A percentile compares a stretch with the other conserved stretches of the same genome.
Conservation (phyloP, 2,329 filamentous ascomycete genomes). For the Neonectria punicea region DNA sequence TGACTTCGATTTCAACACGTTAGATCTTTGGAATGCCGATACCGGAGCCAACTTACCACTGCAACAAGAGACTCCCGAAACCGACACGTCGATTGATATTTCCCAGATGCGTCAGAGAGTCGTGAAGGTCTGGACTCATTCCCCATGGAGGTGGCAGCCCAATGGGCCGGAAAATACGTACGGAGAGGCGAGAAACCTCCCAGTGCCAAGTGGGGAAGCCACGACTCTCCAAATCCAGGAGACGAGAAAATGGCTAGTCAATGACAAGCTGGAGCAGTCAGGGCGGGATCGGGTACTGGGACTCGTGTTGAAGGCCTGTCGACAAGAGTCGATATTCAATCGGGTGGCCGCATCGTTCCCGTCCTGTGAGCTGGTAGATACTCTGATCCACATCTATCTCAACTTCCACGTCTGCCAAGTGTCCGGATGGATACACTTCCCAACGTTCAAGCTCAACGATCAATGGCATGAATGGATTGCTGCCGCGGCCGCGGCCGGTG, state of each 20-base stretch:
- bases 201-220: slow-evolving; percentile 53
- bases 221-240: slow-evolving; percentile 52
- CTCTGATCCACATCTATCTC: slow-evolving; percentile 69
- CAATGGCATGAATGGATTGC: slow-evolving; percentile 69
- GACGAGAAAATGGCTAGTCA: slow-evolving; percentile 49
- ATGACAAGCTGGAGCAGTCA: slow-evolving; percentile 57
- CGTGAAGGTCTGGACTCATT: slow-evolving; percentile 61
- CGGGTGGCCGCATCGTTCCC: slow-evolving; percentile 71
- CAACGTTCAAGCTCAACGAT: slow-evolving; percentile 65
- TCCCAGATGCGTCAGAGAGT: slow-evolving; percentile 59
- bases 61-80: slow-evolving; percentile 38
- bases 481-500: slow-evolving; percentile 69
- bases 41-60: slow-evolving; percentile 46
- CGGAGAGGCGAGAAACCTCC: slow-evolving; percentile 57
- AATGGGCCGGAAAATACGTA: slow-evolving; percentile 57
- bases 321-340: slow-evolving; percentile 58
- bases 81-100: slow-evolving; percentile 55
- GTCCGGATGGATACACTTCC: slow-evolving; percentile 70
- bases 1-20: slow-evolving; percentile 62
- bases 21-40: slow-evolving; percentile 60
- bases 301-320: slow-evolving; percentile 70
- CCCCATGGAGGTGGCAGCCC: slow-evolving; percentile 62
- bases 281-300: slow-evolving; percentile 71
- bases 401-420: slow-evolving; percentile 66
- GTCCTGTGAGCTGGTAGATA: slow-evolving; percentile 68